Evolutionary conservation across 1,139 yeast species (phyloP), one percentile per base, ranked within the genome.

Genomic region (Komagataea norvegica): DNA sequence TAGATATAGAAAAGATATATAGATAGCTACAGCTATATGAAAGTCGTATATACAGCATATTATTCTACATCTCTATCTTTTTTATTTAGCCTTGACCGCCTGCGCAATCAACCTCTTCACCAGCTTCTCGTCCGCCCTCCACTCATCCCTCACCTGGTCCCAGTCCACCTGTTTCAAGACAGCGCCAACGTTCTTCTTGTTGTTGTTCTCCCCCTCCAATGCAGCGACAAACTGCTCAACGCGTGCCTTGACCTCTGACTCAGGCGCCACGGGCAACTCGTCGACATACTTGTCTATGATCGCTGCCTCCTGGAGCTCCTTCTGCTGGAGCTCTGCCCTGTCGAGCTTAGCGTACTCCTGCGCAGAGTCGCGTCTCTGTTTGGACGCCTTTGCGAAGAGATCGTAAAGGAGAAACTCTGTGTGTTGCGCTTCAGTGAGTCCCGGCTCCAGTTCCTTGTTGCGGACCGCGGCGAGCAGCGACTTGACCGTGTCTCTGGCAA

Each of bases 391-490:
- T 17, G 62, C 53, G 39, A 74, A 62, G 11, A 74, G 54, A 37
- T 74, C 76, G 42, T 64, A 68, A 25, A 79, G 57, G 14, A 63
- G 57, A 37, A 70, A 69, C 48, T 77, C 82, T 36, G 71, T 70
- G 25, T 65, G 59, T 17, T 67, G 60, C 6, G 68, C 59, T 6
- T 63, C 72, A n/a, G n/a, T n/a, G n/a, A n/a, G n/a, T 36, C 68
- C 65, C 15, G 61, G 61, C 30, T 72, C 77, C 37, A 79, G 73
- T 49, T 77, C 82, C 36, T 72, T 65, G 57, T 79, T 79, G 58
- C 79, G 79, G 44, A 78, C 70, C 14, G 70, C 72, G 5, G 83
- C 67, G 53, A 79, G 60, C 9, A 79, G 63, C 11, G 74, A 67
- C 46, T 79, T 67, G 29, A 79, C 66, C 1, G 81, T 77, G 34